phyloP scores from a whole-genome alignment of 176 grass and related monocot genomes.

The Oryza officinalis region DNA sequence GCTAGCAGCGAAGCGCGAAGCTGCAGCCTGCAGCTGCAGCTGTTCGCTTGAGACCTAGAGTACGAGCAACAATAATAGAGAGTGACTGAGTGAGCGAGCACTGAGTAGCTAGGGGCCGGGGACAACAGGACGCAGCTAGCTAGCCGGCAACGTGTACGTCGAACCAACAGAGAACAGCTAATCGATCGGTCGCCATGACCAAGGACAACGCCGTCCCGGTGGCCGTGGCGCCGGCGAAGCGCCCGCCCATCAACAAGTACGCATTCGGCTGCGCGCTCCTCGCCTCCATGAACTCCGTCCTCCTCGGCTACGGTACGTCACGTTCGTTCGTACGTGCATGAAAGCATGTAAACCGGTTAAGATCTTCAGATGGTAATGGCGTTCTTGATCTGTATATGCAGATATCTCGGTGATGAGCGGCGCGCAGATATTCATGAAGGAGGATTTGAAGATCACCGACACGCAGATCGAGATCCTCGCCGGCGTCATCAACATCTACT shows the following conservation, averaged over 20 bases:
- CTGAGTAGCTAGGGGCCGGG: neutral
- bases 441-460: slow-evolving; percentile 77
- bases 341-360: neutral
- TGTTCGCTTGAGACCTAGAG: slow-evolving; percentile 11
- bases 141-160: neutral
- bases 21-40: neutral
- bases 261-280: slow-evolving; percentile 66
- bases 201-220: slow-evolving; percentile 23
- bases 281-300: slow-evolving; percentile 87
- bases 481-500: slow-evolving; percentile 82
- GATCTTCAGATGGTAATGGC: neutral
- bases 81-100: neutral
- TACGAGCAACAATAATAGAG: slow-evolving; percentile 36
- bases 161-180: neutral
- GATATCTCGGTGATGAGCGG: slow-evolving; percentile 95
- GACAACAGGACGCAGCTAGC: neutral
- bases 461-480: slow-evolving; percentile 85
- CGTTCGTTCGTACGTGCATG: neutral
- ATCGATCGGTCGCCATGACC: slow-evolving; percentile 27
- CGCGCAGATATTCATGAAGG: slow-evolving; percentile 63
- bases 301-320: slow-evolving; percentile 81
- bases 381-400: slow-evolving; percentile 6
- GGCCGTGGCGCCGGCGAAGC: slow-evolving; percentile 61
- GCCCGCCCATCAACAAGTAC: slow-evolving; percentile 64
- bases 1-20: neutral